These are phyloP conservation scores for Gautieria morchelliformis DNA, from an alignment of 768 basidiomycete species.

Conservation along the genomic window DNA sequence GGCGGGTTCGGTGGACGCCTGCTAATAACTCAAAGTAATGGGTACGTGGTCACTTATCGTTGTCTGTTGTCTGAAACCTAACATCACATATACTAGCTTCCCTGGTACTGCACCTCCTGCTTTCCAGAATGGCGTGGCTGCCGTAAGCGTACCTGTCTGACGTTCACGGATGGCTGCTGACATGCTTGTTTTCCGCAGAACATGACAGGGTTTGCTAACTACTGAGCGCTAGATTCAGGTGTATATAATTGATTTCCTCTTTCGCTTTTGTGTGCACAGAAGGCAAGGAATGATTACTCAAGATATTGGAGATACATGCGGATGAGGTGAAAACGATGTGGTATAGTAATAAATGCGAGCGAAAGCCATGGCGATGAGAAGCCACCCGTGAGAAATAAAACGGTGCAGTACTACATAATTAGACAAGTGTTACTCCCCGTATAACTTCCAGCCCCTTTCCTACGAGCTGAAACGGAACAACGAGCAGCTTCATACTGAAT, in stretches of 20 bases:
- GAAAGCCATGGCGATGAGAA: neutral
- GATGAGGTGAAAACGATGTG: neutral
- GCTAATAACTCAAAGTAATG: slow-evolving; percentile 69
- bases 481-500: slow-evolving; percentile 67
- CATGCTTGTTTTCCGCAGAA: slow-evolving; percentile 23
- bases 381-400: neutral
- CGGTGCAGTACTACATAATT: neutral
- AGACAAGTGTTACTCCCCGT: neutral
- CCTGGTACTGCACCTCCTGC: slow-evolving; percentile 56
- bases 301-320: slow-evolving; percentile 1
- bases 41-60: slow-evolving; percentile 23
- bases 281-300: neutral
- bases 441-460: slow-evolving; percentile 43
- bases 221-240: slow-evolving; percentile 15
- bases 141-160: slow-evolving; percentile 35
- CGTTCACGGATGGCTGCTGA: slow-evolving; percentile 1
- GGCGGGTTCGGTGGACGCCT: slow-evolving; percentile 52
- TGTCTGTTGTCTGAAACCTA: neutral
- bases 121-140: slow-evolving; percentile 47
- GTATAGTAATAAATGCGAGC: neutral
- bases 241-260: neutral
- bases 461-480: slow-evolving; percentile 65
- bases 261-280: neutral
- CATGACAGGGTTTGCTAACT: slow-evolving; percentile 56
- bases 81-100: slow-evolving; percentile 32